A percentile compares a stretch with the other conserved stretches of the same genome.
These are phyloP conservation scores for Glycine soja DNA, from an alignment of 306 rosid species.

Conservation along the genomic window DNA sequence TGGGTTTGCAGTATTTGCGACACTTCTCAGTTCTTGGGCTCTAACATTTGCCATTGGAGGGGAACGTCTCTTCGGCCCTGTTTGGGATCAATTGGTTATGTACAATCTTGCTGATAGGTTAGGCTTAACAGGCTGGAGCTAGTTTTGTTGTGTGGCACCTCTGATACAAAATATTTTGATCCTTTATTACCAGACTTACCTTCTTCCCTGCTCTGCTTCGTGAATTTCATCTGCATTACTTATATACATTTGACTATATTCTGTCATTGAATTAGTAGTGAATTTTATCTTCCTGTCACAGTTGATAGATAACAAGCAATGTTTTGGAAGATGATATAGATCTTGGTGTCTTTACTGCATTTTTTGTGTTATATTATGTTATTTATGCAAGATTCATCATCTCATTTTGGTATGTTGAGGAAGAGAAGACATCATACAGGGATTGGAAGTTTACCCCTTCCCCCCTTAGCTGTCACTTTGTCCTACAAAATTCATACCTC, in stretches of 20 bases:
- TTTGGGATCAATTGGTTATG: slow-evolving; percentile 86
- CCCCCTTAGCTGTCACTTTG: slow-evolving; percentile 44
- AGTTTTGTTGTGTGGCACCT: slow-evolving; percentile 42
- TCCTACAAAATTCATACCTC: not conserved
- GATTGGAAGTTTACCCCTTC: not conserved
- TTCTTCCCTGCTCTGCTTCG: slow-evolving; percentile 16
- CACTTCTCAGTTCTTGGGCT: slow-evolving; percentile 83
- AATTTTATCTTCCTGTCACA: slow-evolving; percentile 6
- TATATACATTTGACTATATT: slow-evolving; percentile 25
- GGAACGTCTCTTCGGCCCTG: slow-evolving; percentile 77
- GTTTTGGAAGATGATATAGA: slow-evolving; percentile 40
- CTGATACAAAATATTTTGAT: slow-evolving; percentile 2
- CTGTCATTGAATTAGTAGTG: slow-evolving; percentile 29
- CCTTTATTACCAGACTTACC: not conserved
- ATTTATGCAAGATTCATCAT: not conserved
- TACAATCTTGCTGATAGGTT: slow-evolving; percentile 90
- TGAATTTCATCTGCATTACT: not conserved
- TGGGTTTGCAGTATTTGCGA: slow-evolving; percentile 69
- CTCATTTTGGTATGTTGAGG: slow-evolving; percentile 9
- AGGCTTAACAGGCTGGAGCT: slow-evolving; percentile 86
- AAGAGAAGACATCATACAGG: slow-evolving; percentile 4
- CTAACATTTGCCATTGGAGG: slow-evolving; percentile 88
- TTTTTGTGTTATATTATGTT: not conserved
- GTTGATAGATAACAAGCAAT: slow-evolving; percentile 14
- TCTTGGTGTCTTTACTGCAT: slow-evolving; percentile 11